Base-by-base conservation (phyloP, 129 eudicot genomes). In the Saussurea involucrata region DNA sequence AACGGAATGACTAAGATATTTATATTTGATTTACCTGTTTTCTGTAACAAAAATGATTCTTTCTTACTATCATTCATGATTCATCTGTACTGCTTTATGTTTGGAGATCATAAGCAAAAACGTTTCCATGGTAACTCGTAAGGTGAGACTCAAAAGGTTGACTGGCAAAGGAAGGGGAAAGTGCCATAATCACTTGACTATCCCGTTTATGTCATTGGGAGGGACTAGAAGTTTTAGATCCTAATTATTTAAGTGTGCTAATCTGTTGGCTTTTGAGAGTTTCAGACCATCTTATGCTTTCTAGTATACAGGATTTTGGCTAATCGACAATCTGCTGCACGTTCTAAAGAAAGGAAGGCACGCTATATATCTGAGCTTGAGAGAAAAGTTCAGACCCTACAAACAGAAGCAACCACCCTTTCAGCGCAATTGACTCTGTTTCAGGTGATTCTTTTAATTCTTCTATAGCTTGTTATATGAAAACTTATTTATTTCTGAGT, bases 291-390 rank as follows among this genome's bases (percentile, higher is more conserved):
- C 73, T 80, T 44, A 79, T 61, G 76, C 57, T 73, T 66, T 79
- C 53, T 76, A 8, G 20, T 63, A 28, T 69, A 37, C 84, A 92
- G 98, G 88, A 92, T 92, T 67, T 81, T 90, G 83, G 98, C 98
- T n/a, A 92, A 92, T 87, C 87, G 98, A 31, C 94, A 92, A 75
- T 92, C 98, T 71, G 96, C 96, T 79, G 92, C 94, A 60, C 96
- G 94, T 21, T 92, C 98, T 5, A 90, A 92, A 79, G 96, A 92
- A 86, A 92, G 96, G 74, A 92, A 92, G 81, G 92, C 93, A 7
- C 92, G 93, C 7, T 92, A 92, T 64, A 90, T 90, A 25, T 66
- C 86, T 29, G 97, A 92, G 73, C 96, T 92, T 33, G 97, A 92
- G 86, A 89, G 92, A 76, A 92, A 90, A 83, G 97, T 90, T 71